Base-by-base conservation (phyloP, 495 filamentous ascomycete species). In the Penicillium odoratum region DNA sequence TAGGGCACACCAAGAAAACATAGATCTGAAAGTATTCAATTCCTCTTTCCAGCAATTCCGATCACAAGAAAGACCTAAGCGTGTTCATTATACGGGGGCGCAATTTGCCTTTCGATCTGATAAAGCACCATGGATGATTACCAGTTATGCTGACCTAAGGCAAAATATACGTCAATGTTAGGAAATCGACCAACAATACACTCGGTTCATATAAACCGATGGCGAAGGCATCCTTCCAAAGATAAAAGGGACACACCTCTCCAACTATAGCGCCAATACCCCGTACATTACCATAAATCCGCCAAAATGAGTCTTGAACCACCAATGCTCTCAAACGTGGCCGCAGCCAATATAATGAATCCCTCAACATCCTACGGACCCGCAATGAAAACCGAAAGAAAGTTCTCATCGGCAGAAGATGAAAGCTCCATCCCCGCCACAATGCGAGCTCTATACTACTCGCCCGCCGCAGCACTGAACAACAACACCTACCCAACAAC, bases 401-500 rank as follows among this genome's bases (percentile, higher is more conserved):
- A 48, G 10, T 48, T 48, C 13, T 48, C 46, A 4, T 30, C 46
- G 4, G 26, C 28, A 16, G 16, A 11, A n/a, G 46, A 48, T 2
- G 46, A 30, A 31, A 48, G 46, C 46, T 69, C 68, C 56, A 47
- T 76, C 26, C 74, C 72, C 0, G 34, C 58, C 7, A 69, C 70
- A 0, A 79, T 78, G 76, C 63, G 71, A 60, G 76, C 74, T 16
- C 63, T 78, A 7, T 77, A 75, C 55, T 74, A 67, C 64, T 57
- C 67, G 25, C 66, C 64, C 31, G 57, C 53, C 2, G 63, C 72
- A 7, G 61, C 56, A 21, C 60, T 58, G 3, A 47, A 64, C 21
- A 60, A 46, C 25, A 29, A 43, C 21, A 55, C 48, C 11, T 21
- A 51, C 8, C 48, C 48, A 26, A 38, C 31, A 15, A 29, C 7